phyloP scores from a whole-genome alignment of 2,329 filamentous ascomycete species.

The Aspergillus sp. region DNA sequence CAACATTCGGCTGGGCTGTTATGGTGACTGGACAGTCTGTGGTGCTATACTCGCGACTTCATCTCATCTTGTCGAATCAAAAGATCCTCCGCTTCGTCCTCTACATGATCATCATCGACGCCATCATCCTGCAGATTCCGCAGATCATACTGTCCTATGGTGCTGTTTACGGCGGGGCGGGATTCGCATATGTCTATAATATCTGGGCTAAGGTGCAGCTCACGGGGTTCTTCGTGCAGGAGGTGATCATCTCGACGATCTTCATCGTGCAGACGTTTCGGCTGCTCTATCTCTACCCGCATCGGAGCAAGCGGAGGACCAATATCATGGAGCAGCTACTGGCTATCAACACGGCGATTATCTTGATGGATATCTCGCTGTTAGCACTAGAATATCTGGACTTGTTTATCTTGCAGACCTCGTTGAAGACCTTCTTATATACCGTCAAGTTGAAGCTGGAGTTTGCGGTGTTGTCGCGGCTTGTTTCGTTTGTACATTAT shows the following conservation, averaged over 20 bases:
- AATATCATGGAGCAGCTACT: conserved; percentile 50
- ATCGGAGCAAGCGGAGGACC: conserved; percentile 35
- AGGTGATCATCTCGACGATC: conserved; percentile 47
- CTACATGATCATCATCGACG: conserved; percentile 59
- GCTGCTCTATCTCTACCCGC: conserved; percentile 36
- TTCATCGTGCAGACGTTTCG: conserved; percentile 56
- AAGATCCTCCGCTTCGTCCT: conserved; percentile 52
- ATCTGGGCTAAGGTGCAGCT: conserved; percentile 46
- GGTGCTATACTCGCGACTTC: conserved; percentile 63
- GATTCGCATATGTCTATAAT: conserved; percentile 38
- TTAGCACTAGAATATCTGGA: conserved; percentile 45
- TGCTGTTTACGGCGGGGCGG: conserved; percentile 20
- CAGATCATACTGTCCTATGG: conserved; percentile 57
- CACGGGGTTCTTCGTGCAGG: conserved; percentile 45
- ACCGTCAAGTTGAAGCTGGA: conserved; percentile 52
- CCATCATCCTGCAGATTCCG: conserved; percentile 53
- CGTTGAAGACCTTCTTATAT: conserved; percentile 48
- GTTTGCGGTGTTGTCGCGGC: conserved; percentile 32
- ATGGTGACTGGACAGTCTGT: conserved; percentile 64
- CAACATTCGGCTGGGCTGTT: conserved; percentile 55
- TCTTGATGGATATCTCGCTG: conserved; percentile 46
- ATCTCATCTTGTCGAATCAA: conserved; percentile 55
- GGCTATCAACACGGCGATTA: conserved; percentile 49
- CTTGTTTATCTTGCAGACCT: conserved; percentile 46
- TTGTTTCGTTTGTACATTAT: conserved; percentile 7